Percentiles rank a stretch among this genome's conserved stretches.
Conservation (phyloP, 495 filamentous ascomycete species). For the Alectoria sarmentosa region DNA sequence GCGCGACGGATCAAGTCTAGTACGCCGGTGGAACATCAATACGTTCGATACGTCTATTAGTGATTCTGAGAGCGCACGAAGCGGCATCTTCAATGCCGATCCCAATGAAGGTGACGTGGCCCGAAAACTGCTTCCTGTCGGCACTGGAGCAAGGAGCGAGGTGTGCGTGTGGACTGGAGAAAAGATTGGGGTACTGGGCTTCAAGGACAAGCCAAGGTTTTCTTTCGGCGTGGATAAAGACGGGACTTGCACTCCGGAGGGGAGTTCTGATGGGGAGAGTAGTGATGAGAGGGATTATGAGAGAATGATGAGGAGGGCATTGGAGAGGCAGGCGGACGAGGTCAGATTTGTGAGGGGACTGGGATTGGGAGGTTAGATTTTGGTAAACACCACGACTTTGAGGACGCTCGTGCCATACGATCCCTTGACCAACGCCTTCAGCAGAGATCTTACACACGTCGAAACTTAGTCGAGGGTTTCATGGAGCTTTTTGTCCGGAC, state of each 20-base stretch:
- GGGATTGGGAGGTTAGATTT: slow-evolving; percentile 36
- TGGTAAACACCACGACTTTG: not conserved
- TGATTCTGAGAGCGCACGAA: not conserved
- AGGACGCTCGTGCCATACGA: not conserved
- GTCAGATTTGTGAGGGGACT: slow-evolving; percentile 68
- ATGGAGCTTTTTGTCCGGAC: not conserved
- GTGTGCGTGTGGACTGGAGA: slow-evolving; percentile 78
- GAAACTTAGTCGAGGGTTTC: not conserved
- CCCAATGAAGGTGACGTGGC: slow-evolving; percentile 54
- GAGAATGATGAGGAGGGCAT: slow-evolving; percentile 61
- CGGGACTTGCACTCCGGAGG: slow-evolving; percentile 32
- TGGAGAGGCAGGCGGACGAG: slow-evolving; percentile 77
- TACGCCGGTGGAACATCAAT: slow-evolving; percentile 67
- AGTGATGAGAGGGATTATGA: slow-evolving; percentile 52
- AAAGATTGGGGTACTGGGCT: slow-evolving; percentile 62
- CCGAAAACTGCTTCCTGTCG: slow-evolving; percentile 59
- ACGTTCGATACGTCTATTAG: slow-evolving; percentile 1
- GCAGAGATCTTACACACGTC: not conserved
- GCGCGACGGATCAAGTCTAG: slow-evolving; percentile 74
- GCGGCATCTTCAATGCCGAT: slow-evolving; percentile 28
- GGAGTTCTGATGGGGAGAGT: slow-evolving; percentile 38
- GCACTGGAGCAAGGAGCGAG: slow-evolving; percentile 48
- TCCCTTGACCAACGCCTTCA: not conserved
- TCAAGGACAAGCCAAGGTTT: slow-evolving; percentile 41
- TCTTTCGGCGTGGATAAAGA: slow-evolving; percentile 38